Evolutionary conservation across 305 asterid species (phyloP).

Genomic region (Euphrasia arctica): DNA sequence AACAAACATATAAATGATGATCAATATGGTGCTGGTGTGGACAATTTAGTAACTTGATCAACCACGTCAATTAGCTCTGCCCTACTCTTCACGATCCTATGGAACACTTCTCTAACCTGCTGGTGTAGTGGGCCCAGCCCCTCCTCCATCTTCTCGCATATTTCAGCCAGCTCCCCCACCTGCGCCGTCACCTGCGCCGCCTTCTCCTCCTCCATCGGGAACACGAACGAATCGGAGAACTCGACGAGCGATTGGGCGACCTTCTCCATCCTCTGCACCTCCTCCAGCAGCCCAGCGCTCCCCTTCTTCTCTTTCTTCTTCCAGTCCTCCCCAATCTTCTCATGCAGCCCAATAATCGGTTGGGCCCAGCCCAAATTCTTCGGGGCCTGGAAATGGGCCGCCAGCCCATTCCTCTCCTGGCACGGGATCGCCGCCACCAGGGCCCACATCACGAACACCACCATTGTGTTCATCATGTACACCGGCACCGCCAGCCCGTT

Average conservation of each 20-base stretch:
- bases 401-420: conserved; percentile 69
- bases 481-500: conserved; percentile 57
- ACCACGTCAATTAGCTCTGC: conserved; percentile 72
- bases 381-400: conserved; percentile 53
- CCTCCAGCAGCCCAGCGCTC: conserved; percentile 60
- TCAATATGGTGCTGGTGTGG: conserved; percentile 62
- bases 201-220: conserved; percentile 75
- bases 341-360: conserved; percentile 55
- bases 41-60: conserved; percentile 61
- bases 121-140: conserved; percentile 73
- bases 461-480: conserved; percentile 49
- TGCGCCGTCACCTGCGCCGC: conserved; percentile 42
- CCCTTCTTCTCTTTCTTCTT: conserved; percentile 90
- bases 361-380: conserved; percentile 65
- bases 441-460: conserved; percentile 84
- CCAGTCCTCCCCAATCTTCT: conserved; percentile 83
- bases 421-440: conserved; percentile 87
- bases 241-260: conserved; percentile 54
- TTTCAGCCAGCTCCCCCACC: conserved; percentile 68
- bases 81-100: conserved; percentile 88
- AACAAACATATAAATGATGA: neutral
- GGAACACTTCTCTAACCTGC: conserved; percentile 80
- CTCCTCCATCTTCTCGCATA: conserved; percentile 74
- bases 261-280: conserved; percentile 73
- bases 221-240: conserved; percentile 50